Conservation (phyloP, 768 basidiomycete genomes). For the Sutorius australiensis region DNA sequence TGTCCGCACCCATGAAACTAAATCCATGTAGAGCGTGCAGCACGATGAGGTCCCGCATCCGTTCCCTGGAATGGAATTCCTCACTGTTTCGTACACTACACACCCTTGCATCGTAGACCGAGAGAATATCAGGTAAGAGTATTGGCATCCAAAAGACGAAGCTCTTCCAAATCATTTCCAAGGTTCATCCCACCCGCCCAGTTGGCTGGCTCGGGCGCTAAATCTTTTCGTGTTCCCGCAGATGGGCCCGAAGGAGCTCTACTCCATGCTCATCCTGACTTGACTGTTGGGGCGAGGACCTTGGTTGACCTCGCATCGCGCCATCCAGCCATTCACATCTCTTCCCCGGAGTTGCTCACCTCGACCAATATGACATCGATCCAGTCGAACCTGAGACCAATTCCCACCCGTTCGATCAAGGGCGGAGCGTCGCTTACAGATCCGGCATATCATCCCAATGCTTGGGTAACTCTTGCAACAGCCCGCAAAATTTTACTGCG, state of each 20-base stretch:
- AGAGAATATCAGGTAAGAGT: constrained; percentile 38
- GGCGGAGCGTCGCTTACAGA: constrained; percentile 32
- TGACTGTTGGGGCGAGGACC: constrained; percentile 54
- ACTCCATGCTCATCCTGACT: constrained; percentile 73
- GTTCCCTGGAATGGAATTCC: constrained; percentile 77
- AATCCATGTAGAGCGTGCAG: constrained; percentile 56
- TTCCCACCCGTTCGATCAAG: constrained; percentile 32
- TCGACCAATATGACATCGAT: constrained; percentile 38
- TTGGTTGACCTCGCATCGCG: constrained; percentile 53
- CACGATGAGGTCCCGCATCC: constrained; percentile 53
- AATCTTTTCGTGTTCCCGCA: constrained; percentile 19
- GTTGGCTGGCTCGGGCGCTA: background rate
- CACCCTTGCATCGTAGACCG: background rate
- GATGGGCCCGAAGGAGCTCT: constrained; percentile 84
- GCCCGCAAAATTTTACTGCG: constrained; percentile 53
- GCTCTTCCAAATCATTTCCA: constrained; percentile 58
- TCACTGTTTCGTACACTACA: constrained; percentile 49
- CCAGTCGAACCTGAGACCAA: constrained; percentile 51
- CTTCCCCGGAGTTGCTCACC: constrained; percentile 39
- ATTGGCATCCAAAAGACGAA: constrained; percentile 60
- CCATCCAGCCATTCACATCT: constrained; percentile 60
- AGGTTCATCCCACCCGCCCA: constrained; percentile 34
- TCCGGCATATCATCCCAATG: constrained; percentile 37
- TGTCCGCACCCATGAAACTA: constrained; percentile 53
- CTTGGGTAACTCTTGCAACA: constrained; percentile 53